Percentiles rank a stretch among this genome's conserved stretches.
Evolutionary conservation across 2,329 filamentous ascomycete genomes (phyloP).

Genomic region (Diaporthe aspalathi): DNA sequence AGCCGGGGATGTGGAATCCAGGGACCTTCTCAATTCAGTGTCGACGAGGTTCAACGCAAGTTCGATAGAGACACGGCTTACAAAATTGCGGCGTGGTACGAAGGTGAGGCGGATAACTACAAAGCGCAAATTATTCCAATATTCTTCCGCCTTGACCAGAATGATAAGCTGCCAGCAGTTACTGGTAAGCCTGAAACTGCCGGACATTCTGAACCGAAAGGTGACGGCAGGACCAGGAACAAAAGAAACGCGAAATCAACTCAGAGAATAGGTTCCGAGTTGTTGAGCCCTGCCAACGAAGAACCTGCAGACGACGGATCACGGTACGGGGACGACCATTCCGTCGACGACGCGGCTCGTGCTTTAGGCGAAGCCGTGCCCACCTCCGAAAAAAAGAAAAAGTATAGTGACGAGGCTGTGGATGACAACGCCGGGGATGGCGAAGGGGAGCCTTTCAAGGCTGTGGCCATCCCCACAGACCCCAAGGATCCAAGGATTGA

Average conservation of each 20-base stretch:
- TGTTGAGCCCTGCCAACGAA: neutral
- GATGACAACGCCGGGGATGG: neutral
- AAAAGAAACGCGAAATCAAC: neutral
- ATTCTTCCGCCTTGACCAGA: too few species aligned
- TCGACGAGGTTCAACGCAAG: neutral
- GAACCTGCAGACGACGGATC: neutral
- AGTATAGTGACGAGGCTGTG: neutral
- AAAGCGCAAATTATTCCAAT: too few species aligned
- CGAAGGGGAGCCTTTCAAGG: neutral
- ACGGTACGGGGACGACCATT: neutral
- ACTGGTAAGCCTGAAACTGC: neutral
- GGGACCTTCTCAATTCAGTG: neutral
- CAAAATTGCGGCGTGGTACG: too few species aligned
- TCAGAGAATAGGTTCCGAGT: neutral
- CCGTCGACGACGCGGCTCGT: neutral
- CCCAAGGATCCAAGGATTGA: neutral
- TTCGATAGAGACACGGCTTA: too few species aligned
- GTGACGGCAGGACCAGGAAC: neutral
- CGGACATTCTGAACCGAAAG: neutral
- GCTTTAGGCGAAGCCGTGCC: neutral
- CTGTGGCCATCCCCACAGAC: slow-evolving; percentile 2
- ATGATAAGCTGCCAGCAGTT: neutral
- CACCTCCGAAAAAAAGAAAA: neutral
- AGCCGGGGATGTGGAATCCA: neutral
- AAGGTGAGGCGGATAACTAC: too few species aligned